A percentile compares a stretch with the other conserved stretches of the same genome.
These are phyloP conservation scores for Balansia obtecta DNA, from an alignment of 2,329 filamentous ascomycete species.

Conservation along the genomic window DNA sequence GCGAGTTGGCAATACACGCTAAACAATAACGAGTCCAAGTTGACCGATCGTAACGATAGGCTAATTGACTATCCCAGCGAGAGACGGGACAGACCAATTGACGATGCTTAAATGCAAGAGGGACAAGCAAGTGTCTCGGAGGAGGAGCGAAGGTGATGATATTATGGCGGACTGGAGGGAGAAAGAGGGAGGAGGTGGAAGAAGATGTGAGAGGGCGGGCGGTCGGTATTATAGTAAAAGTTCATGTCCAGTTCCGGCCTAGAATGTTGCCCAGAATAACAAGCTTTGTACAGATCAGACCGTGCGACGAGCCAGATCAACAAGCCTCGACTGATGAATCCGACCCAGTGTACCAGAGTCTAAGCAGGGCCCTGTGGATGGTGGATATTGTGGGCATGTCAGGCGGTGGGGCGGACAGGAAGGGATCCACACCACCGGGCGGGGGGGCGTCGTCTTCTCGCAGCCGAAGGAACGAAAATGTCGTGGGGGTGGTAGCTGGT, in stretches of 20 bases:
- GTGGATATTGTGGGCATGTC: no score
- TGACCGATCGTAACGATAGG: conserved; percentile 4
- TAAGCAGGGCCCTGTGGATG: no score
- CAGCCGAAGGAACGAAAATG: no score
- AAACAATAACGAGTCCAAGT: background rate
- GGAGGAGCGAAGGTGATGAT: conserved; percentile 3
- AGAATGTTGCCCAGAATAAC: background rate
- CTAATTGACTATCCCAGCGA: conserved; percentile 14
- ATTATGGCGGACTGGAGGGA: background rate
- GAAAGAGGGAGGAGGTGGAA: background rate
- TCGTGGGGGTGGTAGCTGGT: no score
- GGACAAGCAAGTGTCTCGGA: conserved; percentile 5
- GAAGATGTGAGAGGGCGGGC: conserved; percentile 4
- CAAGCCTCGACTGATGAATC: no score
- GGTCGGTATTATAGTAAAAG: conserved; percentile 7
- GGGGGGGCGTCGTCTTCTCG: no score
- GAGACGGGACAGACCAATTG: conserved; percentile 21
- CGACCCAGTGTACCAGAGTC: no score
- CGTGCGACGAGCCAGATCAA: background rate
- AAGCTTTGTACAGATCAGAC: background rate
- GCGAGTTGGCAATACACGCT: background rate
- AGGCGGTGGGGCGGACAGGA: no score
- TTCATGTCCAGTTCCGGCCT: background rate
- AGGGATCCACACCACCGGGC: no score
- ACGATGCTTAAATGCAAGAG: conserved; percentile 2